Percentiles rank a stretch among this genome's conserved stretches.
phyloP scores from a whole-genome alignment of 495 filamentous ascomycete species.

The Penicillium subrubescens region DNA sequence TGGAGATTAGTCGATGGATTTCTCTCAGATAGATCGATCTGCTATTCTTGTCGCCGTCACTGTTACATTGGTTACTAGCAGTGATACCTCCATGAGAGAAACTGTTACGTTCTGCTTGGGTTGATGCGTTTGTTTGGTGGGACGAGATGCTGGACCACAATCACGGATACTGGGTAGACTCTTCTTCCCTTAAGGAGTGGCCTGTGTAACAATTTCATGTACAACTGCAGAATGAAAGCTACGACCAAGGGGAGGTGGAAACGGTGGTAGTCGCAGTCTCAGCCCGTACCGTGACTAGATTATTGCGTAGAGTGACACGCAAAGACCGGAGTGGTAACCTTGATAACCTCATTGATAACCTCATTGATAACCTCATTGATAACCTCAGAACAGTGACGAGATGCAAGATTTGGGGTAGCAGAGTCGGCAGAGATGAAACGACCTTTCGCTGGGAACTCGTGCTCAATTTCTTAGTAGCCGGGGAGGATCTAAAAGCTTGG shows the following conservation, averaged over 20 bases:
- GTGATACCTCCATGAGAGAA: background rate
- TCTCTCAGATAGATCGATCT: background rate
- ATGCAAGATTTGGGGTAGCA: background rate
- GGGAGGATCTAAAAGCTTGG: background rate
- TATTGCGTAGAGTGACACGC: background rate
- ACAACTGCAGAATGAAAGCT: background rate
- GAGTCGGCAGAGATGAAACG: background rate
- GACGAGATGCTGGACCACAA: background rate
- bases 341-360: background rate
- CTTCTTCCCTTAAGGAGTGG: background rate
- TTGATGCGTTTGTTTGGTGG: slow-evolving; percentile 8
- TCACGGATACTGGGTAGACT: background rate
- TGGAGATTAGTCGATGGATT: background rate
- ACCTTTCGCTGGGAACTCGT: background rate
- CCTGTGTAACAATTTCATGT: slow-evolving; percentile 8
- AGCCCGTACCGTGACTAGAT: background rate
- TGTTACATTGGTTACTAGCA: background rate
- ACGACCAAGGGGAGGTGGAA: background rate
- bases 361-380: too few relatives aligned
- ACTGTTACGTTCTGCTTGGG: slow-evolving; percentile 11
- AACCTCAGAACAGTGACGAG: too few relatives aligned
- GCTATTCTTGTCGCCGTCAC: background rate
- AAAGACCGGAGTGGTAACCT: background rate
- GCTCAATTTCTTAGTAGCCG: background rate
- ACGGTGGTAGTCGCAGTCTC: background rate